Conservation (phyloP, 768 basidiomycete species). For the Amanita phalloides region DNA sequence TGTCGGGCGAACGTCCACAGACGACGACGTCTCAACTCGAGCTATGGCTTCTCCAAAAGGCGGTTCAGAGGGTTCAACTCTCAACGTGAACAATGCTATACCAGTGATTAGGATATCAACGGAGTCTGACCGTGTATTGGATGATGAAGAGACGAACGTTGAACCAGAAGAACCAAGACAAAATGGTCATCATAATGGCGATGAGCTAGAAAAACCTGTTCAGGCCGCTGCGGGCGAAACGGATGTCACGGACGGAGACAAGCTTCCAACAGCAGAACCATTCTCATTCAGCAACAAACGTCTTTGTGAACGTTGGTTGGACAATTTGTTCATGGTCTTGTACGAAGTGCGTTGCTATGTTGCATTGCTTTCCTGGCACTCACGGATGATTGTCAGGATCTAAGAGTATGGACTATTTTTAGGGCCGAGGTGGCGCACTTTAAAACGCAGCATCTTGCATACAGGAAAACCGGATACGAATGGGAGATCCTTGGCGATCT, state of each 20-base stretch:
- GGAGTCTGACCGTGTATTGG: constrained; percentile 38
- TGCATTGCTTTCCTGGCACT: background rate
- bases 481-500: constrained; percentile 98
- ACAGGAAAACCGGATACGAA: constrained; percentile 92
- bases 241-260: constrained; percentile 21
- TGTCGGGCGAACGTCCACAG: constrained; percentile 21
- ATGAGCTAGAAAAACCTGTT: constrained; percentile 32
- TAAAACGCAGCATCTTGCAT: constrained; percentile 97
- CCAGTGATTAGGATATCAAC: constrained; percentile 73
- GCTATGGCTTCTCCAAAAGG: constrained; percentile 38
- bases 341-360: constrained; percentile 60
- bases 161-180: constrained; percentile 20
- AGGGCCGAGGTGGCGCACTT: constrained; percentile 97
- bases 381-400: constrained; percentile 42
- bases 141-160: constrained; percentile 13
- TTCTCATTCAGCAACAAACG: constrained; percentile 96
- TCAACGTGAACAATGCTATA: constrained; percentile 19
- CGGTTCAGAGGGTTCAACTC: constrained; percentile 15
- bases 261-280: constrained; percentile 37
- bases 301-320: constrained; percentile 94
- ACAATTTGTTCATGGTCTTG: constrained; percentile 96
- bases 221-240: constrained; percentile 43
- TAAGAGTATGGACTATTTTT: constrained; percentile 98
- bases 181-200: constrained; percentile 20
- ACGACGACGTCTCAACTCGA: constrained; percentile 65